Percentiles rank a stretch among this genome's conserved stretches.
phyloP scores from a whole-genome alignment of 441 rosid species.

The Jatropha multifida region DNA sequence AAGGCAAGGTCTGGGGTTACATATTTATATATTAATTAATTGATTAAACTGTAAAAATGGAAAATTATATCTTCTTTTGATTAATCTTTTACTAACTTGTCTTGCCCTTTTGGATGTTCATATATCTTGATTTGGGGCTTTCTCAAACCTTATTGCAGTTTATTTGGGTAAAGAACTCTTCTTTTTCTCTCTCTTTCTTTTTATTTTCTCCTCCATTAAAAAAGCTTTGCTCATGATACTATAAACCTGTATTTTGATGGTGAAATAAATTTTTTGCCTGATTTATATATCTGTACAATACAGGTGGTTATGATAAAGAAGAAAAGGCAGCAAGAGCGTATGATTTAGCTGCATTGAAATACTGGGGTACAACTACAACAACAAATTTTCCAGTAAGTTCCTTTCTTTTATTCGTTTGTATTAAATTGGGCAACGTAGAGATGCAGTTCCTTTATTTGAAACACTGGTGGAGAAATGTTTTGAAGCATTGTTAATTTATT shows the following conservation, averaged over 20 bases:
- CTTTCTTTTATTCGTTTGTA: neutral
- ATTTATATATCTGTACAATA: neutral
- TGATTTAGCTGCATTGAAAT: conserved; percentile 94
- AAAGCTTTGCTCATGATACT: no score
- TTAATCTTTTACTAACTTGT: conserved; percentile 22
- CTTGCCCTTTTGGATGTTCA: conserved; percentile 21
- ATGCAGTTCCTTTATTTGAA: conserved; percentile 14
- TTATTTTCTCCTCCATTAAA: no score
- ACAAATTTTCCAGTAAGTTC: conserved; percentile 76
- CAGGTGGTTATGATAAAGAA: conserved; percentile 96
- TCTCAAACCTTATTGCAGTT: conserved; percentile 46
- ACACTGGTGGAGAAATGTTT: conserved; percentile 9
- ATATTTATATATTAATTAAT: neutral
- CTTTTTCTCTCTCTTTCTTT: neutral
- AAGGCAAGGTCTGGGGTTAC: conserved; percentile 72
- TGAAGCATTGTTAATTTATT: neutral
- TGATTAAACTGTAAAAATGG: neutral
- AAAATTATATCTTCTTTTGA: neutral
- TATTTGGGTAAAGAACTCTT: conserved; percentile 69
- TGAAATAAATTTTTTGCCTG: conserved; percentile 1
- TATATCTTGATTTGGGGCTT: conserved; percentile 27
- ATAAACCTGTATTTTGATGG: conserved; percentile 19
- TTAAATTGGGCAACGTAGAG: neutral
- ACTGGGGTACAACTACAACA: conserved; percentile 94
- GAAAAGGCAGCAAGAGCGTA: conserved; percentile 97